Conservation (phyloP, 148 eudicot genomes). For the Amaranthus palmeri region DNA sequence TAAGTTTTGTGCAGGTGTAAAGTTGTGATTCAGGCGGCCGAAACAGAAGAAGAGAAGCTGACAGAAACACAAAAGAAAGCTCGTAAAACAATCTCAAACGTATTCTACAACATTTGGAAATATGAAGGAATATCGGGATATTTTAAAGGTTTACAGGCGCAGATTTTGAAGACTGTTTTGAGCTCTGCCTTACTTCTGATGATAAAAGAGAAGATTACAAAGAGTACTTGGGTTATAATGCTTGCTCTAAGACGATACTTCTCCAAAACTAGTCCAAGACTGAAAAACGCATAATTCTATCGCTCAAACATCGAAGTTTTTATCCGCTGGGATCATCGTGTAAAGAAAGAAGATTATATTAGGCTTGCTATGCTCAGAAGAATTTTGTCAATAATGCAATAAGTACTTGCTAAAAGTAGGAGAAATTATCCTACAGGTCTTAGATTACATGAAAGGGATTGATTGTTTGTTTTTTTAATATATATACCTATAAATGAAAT, state of each 20-base stretch:
- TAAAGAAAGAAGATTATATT: slow-evolving; percentile 11
- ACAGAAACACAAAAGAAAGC: slow-evolving; percentile 30
- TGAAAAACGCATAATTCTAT: slow-evolving; percentile 45
- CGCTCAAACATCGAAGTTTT: not conserved
- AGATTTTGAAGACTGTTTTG: slow-evolving; percentile 84
- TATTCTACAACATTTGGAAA: slow-evolving; percentile 60
- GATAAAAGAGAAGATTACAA: slow-evolving; percentile 94
- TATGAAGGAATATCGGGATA: slow-evolving; percentile 76
- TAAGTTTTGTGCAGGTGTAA: slow-evolving; percentile 57
- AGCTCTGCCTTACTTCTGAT: slow-evolving; percentile 91
- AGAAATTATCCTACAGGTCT: slow-evolving; percentile 1
- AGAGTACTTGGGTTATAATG: slow-evolving; percentile 77
- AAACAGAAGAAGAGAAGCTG: slow-evolving; percentile 39
- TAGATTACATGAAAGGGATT: not conserved
- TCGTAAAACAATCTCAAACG: slow-evolving; percentile 52
- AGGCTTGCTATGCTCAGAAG: slow-evolving; percentile 1
- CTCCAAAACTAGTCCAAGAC: slow-evolving; percentile 28
- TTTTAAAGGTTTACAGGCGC: slow-evolving; percentile 82
- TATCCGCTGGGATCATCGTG: not conserved
- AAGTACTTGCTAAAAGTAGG: slow-evolving; percentile 10
- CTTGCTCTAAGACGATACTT: slow-evolving; percentile 62
- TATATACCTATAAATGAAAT: not conserved
- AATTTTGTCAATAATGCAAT: slow-evolving; percentile 16
- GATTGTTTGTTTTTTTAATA: not conserved
- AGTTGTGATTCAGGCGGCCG: slow-evolving; percentile 82